phyloP scores from a whole-genome alignment of 257 asterid species.

The Solanum chilense region DNA sequence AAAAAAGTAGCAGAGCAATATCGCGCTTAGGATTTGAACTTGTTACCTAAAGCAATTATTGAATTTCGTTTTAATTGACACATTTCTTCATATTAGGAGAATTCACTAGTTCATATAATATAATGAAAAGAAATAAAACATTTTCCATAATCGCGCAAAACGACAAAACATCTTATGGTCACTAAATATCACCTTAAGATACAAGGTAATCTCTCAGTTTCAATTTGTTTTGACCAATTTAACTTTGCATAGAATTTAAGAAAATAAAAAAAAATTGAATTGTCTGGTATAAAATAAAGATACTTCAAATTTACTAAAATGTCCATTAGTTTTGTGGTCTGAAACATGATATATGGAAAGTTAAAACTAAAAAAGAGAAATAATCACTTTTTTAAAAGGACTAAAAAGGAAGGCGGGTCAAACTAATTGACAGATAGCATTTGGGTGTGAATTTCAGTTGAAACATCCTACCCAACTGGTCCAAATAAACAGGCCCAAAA shows the following conservation, averaged over 20 bases:
- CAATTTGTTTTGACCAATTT: neutral
- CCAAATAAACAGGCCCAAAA: slow-evolving; percentile 56
- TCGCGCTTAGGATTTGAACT: neutral
- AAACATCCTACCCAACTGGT: neutral
- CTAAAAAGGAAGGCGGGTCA: neutral
- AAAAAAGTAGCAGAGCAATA: neutral
- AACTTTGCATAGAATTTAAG: neutral
- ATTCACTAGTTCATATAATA: neutral
- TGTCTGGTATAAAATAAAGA: neutral
- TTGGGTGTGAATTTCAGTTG: neutral
- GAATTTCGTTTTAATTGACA: neutral
- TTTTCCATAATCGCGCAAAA: neutral
- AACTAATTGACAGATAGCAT: neutral
- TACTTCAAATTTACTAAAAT: too few relatives aligned
- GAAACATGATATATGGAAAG: neutral
- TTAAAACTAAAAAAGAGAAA: neutral
- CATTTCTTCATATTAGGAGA: neutral
- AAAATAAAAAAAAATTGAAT: neutral
- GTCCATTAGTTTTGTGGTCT: neutral
- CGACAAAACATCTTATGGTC: neutral
- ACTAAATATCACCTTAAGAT: neutral
- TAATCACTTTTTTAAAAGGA: neutral
- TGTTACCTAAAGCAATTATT: neutral
- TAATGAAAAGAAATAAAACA: neutral
- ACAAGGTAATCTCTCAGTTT: neutral